These are phyloP conservation scores for Excoecaria cochinchinensis DNA, from an alignment of 345 rosid species.

Conservation along the genomic window DNA sequence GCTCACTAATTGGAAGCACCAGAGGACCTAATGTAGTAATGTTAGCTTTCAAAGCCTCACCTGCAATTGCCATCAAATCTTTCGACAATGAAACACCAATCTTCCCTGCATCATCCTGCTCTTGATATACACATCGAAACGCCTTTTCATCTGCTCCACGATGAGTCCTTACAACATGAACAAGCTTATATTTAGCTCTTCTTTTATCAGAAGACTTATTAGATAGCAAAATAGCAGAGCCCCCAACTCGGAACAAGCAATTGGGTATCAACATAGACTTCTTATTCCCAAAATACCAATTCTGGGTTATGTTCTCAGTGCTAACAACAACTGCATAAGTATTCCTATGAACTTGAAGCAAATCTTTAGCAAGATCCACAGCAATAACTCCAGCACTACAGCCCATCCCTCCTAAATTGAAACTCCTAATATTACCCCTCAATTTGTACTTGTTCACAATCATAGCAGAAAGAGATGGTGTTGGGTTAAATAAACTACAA, in stretches of 20 bases:
- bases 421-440: constrained; percentile 25
- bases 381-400: constrained; percentile 32
- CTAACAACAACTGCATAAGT: constrained; percentile 29
- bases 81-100: constrained; percentile 28
- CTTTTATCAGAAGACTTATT: constrained; percentile 11
- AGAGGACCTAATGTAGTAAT: constrained; percentile 25
- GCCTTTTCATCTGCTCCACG: constrained; percentile 28
- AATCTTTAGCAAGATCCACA: constrained; percentile 23
- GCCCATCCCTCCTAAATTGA: constrained; percentile 29
- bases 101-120: constrained; percentile 24
- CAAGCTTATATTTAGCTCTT: constrained; percentile 26
- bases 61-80: constrained; percentile 29
- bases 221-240: constrained; percentile 26
- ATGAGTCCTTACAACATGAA: constrained; percentile 28
- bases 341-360: constrained; percentile 24
- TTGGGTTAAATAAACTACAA: constrained; percentile 30
- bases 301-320: constrained; percentile 30
- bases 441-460: constrained; percentile 28
- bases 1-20: constrained; percentile 29
- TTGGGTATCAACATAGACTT: constrained; percentile 28
- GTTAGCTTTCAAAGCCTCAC: constrained; percentile 21
- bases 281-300: constrained; percentile 30
- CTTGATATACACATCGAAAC: constrained; percentile 24
- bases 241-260: constrained; percentile 30
- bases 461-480: constrained; percentile 21